A percentile compares a stretch with the other conserved stretches of the same genome.
Conservation (phyloP, 257 asterid genomes). For the Scutellaria baicalensis region DNA sequence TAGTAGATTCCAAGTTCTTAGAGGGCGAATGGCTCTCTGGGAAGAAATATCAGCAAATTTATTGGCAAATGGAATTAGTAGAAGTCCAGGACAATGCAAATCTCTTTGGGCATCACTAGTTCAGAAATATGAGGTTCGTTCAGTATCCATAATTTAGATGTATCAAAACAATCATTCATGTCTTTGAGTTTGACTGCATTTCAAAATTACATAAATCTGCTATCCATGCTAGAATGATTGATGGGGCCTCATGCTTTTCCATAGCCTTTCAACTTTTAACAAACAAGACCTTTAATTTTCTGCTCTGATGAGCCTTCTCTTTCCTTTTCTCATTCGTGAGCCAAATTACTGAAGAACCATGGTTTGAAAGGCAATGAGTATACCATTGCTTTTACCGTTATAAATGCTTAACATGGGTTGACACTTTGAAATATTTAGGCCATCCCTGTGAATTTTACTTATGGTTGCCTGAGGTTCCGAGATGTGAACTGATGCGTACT, state of each 20-base stretch:
- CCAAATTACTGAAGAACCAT: no score
- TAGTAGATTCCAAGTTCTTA: conserved; percentile 76
- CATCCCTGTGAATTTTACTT: background rate
- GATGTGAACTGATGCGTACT: background rate
- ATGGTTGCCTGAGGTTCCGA: background rate
- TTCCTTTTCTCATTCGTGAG: no score
- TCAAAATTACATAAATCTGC: background rate
- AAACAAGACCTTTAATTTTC: background rate
- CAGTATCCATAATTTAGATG: background rate
- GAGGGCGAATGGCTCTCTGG: conserved; percentile 98
- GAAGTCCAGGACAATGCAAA: conserved; percentile 94
- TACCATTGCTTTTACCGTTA: no score
- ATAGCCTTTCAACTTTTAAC: background rate
- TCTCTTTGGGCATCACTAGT: conserved; percentile 94
- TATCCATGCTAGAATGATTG: background rate
- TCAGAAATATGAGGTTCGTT: conserved; percentile 84
- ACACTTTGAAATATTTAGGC: no score
- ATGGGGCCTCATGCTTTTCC: background rate
- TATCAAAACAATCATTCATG: background rate
- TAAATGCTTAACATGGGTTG: no score
- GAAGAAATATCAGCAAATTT: conserved; percentile 83
- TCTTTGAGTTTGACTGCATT: background rate
- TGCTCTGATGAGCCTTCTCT: background rate
- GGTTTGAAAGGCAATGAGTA: no score
- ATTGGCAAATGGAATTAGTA: conserved; percentile 46